A percentile compares a stretch with the other conserved stretches of the same genome.
These are phyloP conservation scores for Colletotrichum siamense DNA, from an alignment of 2,329 filamentous ascomycete species.

Conservation along the genomic window DNA sequence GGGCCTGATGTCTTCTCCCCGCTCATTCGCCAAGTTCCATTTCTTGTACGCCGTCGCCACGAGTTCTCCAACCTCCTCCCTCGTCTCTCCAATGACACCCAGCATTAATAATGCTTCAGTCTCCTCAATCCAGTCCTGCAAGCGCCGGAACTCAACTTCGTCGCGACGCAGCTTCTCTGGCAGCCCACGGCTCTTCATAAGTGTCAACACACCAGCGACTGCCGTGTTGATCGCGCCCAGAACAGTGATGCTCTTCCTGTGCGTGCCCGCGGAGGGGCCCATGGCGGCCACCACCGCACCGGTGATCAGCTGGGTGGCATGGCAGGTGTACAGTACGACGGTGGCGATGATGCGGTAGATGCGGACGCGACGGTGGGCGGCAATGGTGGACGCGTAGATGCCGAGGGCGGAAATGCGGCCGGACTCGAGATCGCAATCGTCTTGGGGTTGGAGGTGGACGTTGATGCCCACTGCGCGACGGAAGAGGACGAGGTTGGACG, in stretches of 20 bases:
- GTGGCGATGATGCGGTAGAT: slow-evolving; percentile 39
- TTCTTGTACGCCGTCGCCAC: slow-evolving; percentile 48
- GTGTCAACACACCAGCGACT: slow-evolving; percentile 65
- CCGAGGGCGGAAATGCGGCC: slow-evolving; percentile 39
- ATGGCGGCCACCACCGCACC: slow-evolving; percentile 52
- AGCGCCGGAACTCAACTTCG: slow-evolving; percentile 47
- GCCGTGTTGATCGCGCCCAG: slow-evolving; percentile 68
- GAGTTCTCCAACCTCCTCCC: slow-evolving; percentile 46
- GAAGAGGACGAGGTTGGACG: slow-evolving; percentile 47
- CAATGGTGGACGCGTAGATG: slow-evolving; percentile 46
- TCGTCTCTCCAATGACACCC: slow-evolving; percentile 45
- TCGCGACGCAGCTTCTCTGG: slow-evolving; percentile 53
- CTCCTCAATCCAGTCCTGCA: slow-evolving; percentile 61
- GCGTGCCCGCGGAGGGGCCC: slow-evolving; percentile 49
- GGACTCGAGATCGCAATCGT: slow-evolving; percentile 35
- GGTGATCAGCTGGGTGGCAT: slow-evolving; percentile 52
- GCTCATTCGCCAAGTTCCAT: slow-evolving; percentile 48
- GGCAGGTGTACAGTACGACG: slow-evolving; percentile 44
- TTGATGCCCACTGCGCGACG: slow-evolving; percentile 50
- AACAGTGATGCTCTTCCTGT: slow-evolving; percentile 58
- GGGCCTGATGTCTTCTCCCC: slow-evolving; percentile 44
- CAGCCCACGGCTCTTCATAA: slow-evolving; percentile 56
- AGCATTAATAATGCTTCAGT: slow-evolving; percentile 50
- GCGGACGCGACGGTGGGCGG: slow-evolving; percentile 33
- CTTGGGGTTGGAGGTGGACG: slow-evolving; percentile 24